Evolutionary conservation across 2,329 filamentous ascomycete species (phyloP).

Genomic region (Pyrenochaeta sp.): DNA sequence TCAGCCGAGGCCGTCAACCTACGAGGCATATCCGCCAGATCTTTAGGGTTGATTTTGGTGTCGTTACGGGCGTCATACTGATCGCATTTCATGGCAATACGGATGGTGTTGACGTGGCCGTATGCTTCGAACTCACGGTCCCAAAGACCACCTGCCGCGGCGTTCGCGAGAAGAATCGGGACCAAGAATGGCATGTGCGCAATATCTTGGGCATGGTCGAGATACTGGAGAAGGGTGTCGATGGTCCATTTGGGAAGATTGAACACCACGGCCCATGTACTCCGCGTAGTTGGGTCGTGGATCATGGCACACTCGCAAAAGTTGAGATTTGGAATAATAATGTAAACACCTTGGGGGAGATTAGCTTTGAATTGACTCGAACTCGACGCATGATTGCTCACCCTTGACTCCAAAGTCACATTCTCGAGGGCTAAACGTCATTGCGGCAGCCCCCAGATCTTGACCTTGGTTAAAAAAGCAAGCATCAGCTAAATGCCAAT

Average conservation of each 20-base stretch:
- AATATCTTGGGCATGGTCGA: constrained; percentile 2
- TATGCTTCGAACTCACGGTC: constrained; percentile 3
- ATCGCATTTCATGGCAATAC: constrained; percentile 2
- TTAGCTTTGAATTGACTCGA: background rate
- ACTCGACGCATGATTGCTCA: background rate
- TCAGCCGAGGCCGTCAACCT: constrained; percentile 1
- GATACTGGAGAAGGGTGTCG: constrained; percentile 2
- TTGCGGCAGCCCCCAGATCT: constrained; percentile 2
- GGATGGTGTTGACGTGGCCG: constrained; percentile 1
- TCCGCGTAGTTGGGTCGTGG: background rate
- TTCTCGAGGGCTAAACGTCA: constrained; percentile 1
- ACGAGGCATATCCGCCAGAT: constrained; percentile 1
- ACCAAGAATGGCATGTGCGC: constrained; percentile 1
- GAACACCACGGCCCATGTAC: constrained; percentile 1
- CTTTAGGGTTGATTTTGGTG: background rate
- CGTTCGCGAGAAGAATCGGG: constrained; percentile 1
- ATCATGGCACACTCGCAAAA: constrained; percentile 2
- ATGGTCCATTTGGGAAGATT: constrained; percentile 1
- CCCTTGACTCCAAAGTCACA: constrained; percentile 1
- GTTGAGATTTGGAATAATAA: constrained; percentile 1
- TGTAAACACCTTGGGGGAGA: background rate
- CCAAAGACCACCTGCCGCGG: constrained; percentile 1
- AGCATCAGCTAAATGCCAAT: constrained; percentile 1
- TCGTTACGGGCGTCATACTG: constrained; percentile 1
- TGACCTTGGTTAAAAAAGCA: constrained; percentile 3